These are phyloP conservation scores for Colletotrichum sp. DNA, from an alignment of 2,329 filamentous ascomycete genomes.

Conservation along the genomic window DNA sequence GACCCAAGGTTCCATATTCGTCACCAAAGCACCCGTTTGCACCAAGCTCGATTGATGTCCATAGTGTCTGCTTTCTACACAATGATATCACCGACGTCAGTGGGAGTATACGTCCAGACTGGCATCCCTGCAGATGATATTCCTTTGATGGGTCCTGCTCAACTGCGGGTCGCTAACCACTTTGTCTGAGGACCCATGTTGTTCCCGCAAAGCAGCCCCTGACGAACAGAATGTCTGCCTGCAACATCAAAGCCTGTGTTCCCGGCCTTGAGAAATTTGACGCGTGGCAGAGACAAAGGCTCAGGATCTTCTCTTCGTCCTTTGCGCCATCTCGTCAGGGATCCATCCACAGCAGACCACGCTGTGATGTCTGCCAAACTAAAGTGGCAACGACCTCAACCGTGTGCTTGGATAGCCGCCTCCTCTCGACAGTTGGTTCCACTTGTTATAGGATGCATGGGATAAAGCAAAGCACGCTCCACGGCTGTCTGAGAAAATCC, in stretches of 20 bases:
- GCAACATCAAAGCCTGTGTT: background rate
- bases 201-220: background rate
- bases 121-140: background rate
- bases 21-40: background rate
- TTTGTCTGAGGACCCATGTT: background rate
- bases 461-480: background rate
- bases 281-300: background rate
- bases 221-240: background rate
- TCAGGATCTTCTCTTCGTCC: rapidly evolving
- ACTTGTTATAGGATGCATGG: background rate
- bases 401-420: background rate
- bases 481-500: background rate
- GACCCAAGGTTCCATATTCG: rapidly evolving
- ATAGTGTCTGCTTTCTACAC: rapidly evolving
- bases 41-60: background rate
- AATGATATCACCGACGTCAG: rapidly evolving
- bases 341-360: rapidly evolving
- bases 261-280: background rate
- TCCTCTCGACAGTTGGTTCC: no score
- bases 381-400: background rate
- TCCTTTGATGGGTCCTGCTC: background rate
- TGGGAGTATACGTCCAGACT: background rate
- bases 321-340: background rate
- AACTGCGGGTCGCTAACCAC: background rate
- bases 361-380: background rate